Evolutionary conservation across 2,329 filamentous ascomycete species (phyloP).

Genomic region (Exophiala mesophila): DNA sequence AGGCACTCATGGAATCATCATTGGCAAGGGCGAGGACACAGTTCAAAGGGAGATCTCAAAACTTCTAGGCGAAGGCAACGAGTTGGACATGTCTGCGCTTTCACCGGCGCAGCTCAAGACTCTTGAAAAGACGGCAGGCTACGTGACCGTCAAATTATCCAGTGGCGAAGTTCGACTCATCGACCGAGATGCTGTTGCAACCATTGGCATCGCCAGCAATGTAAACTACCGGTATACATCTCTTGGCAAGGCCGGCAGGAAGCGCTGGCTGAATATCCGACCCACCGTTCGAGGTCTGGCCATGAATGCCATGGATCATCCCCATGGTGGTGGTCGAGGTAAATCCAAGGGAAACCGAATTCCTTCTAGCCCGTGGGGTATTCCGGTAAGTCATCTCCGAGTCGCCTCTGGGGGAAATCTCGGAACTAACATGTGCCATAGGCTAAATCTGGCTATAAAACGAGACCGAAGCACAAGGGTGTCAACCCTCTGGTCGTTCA

Average conservation of each 20-base stretch:
- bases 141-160: conserved; percentile 79
- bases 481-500: conserved; percentile 87
- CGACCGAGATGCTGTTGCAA: conserved; percentile 87
- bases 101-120: conserved; percentile 36
- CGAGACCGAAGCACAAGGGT: conserved; percentile 72
- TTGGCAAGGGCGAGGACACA: conserved; percentile 79
- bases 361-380: conserved; percentile 94
- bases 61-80: conserved; percentile 20
- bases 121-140: conserved; percentile 61
- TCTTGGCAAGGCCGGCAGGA: conserved; percentile 90
- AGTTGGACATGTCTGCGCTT: conserved; percentile 32
- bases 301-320: conserved; percentile 98
- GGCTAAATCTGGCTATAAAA: conserved; percentile 71
- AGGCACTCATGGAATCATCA: conserved; percentile 82
- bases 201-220: conserved; percentile 92
- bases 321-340: conserved; percentile 96
- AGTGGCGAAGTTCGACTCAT: conserved; percentile 90
- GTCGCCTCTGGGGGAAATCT: conserved; percentile 4
- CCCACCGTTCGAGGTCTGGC: conserved; percentile 95
- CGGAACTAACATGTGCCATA: conserved; percentile 26
- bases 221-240: conserved; percentile 83
- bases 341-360: conserved; percentile 98
- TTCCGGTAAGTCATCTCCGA: conserved; percentile 67
- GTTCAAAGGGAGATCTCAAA: conserved; percentile 30
- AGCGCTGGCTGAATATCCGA: conserved; percentile 87